Evolutionary conservation across 1,284 basidiomycete genomes (phyloP).

Genomic region (Leccinum pachyderme): DNA sequence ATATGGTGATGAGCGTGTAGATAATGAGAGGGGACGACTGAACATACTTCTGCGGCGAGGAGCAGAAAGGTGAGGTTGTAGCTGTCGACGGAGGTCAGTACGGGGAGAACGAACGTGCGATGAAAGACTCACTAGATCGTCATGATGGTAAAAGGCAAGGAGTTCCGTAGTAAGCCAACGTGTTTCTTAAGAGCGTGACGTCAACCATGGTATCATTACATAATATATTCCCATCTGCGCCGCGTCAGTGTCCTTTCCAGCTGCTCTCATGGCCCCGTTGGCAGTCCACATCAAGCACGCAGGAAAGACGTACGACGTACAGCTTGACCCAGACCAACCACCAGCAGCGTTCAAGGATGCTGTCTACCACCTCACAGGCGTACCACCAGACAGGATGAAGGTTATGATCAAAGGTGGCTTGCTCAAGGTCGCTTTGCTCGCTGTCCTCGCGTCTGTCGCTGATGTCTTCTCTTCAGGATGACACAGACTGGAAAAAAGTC

Average conservation of each 20-base stretch:
- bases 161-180: slow-evolving; percentile 12
- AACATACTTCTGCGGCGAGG: slow-evolving; percentile 62
- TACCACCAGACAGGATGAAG: slow-evolving; percentile 92
- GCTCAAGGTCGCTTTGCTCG: slow-evolving; percentile 60
- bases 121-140: slow-evolving; percentile 61
- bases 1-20: background rate
- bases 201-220: slow-evolving; percentile 23
- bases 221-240: slow-evolving; percentile 32
- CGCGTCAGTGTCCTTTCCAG: slow-evolving; percentile 18
- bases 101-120: too few relatives aligned
- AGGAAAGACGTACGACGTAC: slow-evolving; percentile 71
- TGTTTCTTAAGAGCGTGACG: slow-evolving; percentile 23
- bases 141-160: slow-evolving; percentile 41
- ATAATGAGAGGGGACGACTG: background rate
- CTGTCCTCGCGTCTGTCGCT: slow-evolving; percentile 6
- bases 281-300: slow-evolving; percentile 88
- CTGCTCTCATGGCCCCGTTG: slow-evolving; percentile 56
- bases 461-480: slow-evolving; percentile 56
- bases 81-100: slow-evolving; percentile 36
- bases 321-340: slow-evolving; percentile 68
- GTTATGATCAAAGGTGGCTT: slow-evolving; percentile 96
- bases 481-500: slow-evolving; percentile 82
- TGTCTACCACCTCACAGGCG: slow-evolving; percentile 80
- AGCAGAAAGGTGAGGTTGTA: slow-evolving; percentile 77
- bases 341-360: slow-evolving; percentile 79